Evolutionary conservation across 345 rosid species (phyloP).

Genomic region (Odontarrhena argentea): DNA sequence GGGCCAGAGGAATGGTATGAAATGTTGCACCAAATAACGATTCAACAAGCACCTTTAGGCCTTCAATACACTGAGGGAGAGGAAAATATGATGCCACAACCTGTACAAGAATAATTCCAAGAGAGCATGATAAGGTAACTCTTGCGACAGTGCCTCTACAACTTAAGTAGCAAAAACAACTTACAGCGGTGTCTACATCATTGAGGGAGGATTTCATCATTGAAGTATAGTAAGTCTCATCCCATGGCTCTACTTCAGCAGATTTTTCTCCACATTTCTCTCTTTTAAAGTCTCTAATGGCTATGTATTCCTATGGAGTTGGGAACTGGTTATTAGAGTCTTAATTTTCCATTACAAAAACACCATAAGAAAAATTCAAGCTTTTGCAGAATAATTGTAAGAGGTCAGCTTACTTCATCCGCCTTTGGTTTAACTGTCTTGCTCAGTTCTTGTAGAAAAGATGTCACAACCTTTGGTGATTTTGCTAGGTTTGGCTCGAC

Average conservation of each 20-base stretch:
- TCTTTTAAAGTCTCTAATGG: conserved; percentile 67
- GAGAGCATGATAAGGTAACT: background rate
- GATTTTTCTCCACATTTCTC: conserved; percentile 52
- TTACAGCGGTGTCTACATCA: conserved; percentile 72
- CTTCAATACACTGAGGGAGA: conserved; percentile 79
- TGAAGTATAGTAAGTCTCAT: conserved; percentile 82
- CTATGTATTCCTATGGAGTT: conserved; percentile 63
- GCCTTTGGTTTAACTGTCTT: conserved; percentile 71
- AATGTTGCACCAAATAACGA: conserved; percentile 86
- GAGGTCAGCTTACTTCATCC: conserved; percentile 58
- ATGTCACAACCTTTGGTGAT: conserved; percentile 72
- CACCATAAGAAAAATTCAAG: conserved; percentile 10
- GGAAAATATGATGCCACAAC: conserved; percentile 88
- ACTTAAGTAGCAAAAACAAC: conserved; percentile 47
- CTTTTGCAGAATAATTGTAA: conserved; percentile 1
- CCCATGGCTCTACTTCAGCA: conserved; percentile 90
- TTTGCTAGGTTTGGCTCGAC: conserved; percentile 77
- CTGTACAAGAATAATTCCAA: conserved; percentile 46
- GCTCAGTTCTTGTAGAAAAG: conserved; percentile 85
- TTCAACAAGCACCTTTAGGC: conserved; percentile 72
- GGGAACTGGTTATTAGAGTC: conserved; percentile 25
- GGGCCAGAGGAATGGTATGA: conserved; percentile 59
- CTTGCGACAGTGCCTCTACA: conserved; percentile 5
- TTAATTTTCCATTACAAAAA: conserved; percentile 10
- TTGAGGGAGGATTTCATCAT: conserved; percentile 78